Percentiles rank a stretch among this genome's conserved stretches.
These are phyloP conservation scores for Diaporthe destruens DNA, from an alignment of 2,329 filamentous ascomycete genomes.

Conservation along the genomic window DNA sequence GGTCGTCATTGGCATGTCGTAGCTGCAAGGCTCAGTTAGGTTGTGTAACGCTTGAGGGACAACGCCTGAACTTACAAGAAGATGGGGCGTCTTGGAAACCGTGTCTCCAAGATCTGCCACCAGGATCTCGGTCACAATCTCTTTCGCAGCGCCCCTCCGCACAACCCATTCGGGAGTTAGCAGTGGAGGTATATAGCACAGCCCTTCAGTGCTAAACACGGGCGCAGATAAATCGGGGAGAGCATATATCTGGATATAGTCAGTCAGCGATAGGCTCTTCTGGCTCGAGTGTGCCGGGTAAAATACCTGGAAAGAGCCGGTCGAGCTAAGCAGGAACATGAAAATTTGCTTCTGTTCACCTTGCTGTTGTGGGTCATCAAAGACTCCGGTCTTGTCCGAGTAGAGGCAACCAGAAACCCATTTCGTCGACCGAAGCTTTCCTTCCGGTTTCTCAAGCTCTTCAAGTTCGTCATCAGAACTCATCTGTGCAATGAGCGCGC, in stretches of 20 bases:
- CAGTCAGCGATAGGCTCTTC: slow-evolving; percentile 41
- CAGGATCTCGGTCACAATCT: slow-evolving; percentile 81
- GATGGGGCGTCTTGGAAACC: slow-evolving; percentile 77
- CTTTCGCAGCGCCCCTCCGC: slow-evolving; percentile 78
- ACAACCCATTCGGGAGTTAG: slow-evolving; percentile 78
- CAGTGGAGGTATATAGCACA: slow-evolving; percentile 82
- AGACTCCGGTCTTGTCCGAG: slow-evolving; percentile 70
- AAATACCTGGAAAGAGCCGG: slow-evolving; percentile 81
- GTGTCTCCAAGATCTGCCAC: slow-evolving; percentile 87
- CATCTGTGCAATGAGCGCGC: slow-evolving; percentile 82
- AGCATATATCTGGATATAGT: slow-evolving; percentile 74
- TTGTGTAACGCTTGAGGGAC: neutral
- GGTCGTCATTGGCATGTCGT: slow-evolving; percentile 82
- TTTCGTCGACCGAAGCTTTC: slow-evolving; percentile 69
- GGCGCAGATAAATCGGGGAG: slow-evolving; percentile 79
- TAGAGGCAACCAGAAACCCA: slow-evolving; percentile 91
- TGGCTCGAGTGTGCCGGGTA: slow-evolving; percentile 49
- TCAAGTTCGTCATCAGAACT: slow-evolving; percentile 88
- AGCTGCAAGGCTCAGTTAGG: slow-evolving; percentile 61
- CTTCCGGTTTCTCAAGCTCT: slow-evolving; percentile 76
- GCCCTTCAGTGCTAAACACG: slow-evolving; percentile 79
- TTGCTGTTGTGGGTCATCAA: slow-evolving; percentile 58
- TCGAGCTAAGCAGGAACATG: slow-evolving; percentile 81
- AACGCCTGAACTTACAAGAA: slow-evolving; percentile 75
- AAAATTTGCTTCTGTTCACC: slow-evolving; percentile 66